Evolutionary conservation across 306 rosid genomes (phyloP).

Genomic region (Cucumis hystrix): DNA sequence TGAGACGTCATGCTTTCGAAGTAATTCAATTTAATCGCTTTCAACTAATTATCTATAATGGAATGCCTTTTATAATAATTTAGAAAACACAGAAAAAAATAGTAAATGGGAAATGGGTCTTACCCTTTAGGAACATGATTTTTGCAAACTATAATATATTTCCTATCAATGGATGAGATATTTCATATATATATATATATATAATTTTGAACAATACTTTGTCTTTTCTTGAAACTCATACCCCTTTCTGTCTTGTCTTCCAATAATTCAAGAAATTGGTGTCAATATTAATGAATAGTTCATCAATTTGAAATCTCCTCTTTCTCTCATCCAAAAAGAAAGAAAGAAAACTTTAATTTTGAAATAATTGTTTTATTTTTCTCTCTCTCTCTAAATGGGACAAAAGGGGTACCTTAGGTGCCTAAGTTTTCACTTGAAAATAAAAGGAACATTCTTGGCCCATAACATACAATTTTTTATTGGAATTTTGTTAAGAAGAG

Average conservation of each 20-base stretch:
- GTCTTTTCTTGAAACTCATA: not conserved
- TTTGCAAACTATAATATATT: not conserved
- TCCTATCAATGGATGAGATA: not conserved
- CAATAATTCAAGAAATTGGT: not conserved
- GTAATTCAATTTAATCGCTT: not conserved
- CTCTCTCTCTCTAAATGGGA: not conserved
- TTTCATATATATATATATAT: not conserved
- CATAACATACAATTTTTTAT: not conserved
- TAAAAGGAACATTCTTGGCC: constrained; percentile 1
- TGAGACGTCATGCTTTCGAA: not conserved
- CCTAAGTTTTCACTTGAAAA: not conserved
- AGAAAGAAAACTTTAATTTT: not conserved
- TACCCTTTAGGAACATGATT: not conserved
- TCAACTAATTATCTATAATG: not conserved
- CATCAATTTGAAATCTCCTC: not conserved
- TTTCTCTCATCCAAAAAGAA: not conserved
- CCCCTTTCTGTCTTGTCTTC: not conserved
- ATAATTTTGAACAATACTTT: not conserved
- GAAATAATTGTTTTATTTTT: not conserved
- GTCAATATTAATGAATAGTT: not conserved
- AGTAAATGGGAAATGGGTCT: not conserved
- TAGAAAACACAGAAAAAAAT: not conserved
- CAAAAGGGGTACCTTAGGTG: not conserved
- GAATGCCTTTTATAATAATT: not conserved
- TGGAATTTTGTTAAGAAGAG: not conserved